These are phyloP conservation scores for Scolecobasidium constrictum DNA, from an alignment of 2,329 filamentous ascomycete genomes.

Conservation along the genomic window DNA sequence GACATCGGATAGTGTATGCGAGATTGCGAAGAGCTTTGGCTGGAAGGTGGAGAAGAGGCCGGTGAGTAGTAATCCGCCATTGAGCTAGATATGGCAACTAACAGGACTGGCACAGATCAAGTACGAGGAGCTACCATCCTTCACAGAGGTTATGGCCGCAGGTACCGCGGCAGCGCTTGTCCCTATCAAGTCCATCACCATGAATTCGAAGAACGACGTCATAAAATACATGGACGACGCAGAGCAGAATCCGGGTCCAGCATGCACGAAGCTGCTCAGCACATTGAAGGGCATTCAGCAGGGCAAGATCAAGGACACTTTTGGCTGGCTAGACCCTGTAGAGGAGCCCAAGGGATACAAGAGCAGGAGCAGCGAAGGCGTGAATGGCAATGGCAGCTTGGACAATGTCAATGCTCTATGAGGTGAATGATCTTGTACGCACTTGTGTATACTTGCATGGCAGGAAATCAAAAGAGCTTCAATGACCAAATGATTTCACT, in stretches of 20 bases:
- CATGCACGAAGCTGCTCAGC: conserved; percentile 60
- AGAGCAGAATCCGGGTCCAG: conserved; percentile 59
- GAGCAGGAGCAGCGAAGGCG: neutral
- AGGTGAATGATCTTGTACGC: too few species aligned
- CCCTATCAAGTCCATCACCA: conserved; percentile 82
- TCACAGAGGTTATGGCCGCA: conserved; percentile 78
- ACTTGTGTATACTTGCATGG: too few species aligned
- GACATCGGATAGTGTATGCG: conserved; percentile 66
- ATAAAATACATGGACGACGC: conserved; percentile 42
- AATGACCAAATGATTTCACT: too few species aligned
- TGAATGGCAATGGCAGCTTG: neutral
- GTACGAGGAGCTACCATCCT: conserved; percentile 51
- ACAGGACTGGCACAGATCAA: conserved; percentile 41
- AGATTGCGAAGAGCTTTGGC: conserved; percentile 66
- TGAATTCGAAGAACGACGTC: conserved; percentile 46
- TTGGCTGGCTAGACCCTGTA: conserved; percentile 55
- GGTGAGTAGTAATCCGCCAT: conserved; percentile 32
- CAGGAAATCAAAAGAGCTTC: too few species aligned
- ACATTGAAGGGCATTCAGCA: conserved; percentile 78
- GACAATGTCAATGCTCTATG: neutral
- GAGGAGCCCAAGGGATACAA: conserved; percentile 26
- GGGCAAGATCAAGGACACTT: conserved; percentile 65
- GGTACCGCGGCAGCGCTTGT: conserved; percentile 87
- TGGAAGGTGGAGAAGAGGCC: conserved; percentile 73
- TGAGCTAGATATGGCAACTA: neutral